Percentiles rank a stretch among this genome's conserved stretches.
phyloP scores from a whole-genome alignment of 2,329 filamentous ascomycete genomes.

The Colletotrichum aenigma region DNA sequence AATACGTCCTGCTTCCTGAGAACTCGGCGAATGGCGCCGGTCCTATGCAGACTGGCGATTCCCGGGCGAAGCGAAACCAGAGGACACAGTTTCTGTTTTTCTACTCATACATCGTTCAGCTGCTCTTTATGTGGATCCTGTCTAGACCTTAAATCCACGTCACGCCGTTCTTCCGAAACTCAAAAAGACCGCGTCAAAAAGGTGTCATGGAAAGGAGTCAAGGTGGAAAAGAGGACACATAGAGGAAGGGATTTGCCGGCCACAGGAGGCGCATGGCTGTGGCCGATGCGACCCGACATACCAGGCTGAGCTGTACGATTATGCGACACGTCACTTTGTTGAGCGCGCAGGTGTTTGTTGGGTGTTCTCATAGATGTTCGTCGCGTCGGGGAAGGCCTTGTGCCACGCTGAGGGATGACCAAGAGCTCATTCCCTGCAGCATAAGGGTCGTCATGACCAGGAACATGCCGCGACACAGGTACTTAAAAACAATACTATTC shows the following conservation, averaged over 20 bases:
- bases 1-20: slow-evolving; percentile 94
- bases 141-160: slow-evolving; percentile 43
- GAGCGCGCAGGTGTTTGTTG: background rate
- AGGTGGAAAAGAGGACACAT: background rate
- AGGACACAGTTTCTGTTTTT: slow-evolving; percentile 91
- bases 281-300: background rate
- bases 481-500: background rate
- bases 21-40: slow-evolving; percentile 69
- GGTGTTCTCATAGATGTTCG: background rate
- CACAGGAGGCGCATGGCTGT: background rate
- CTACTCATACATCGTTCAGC: slow-evolving; percentile 93
- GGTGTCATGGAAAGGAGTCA: background rate
- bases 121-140: slow-evolving; percentile 89
- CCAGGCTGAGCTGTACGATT: background rate
- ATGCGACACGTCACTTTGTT: slow-evolving; percentile 3
- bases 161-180: background rate
- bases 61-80: slow-evolving; percentile 83
- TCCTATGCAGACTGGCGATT: slow-evolving; percentile 68
- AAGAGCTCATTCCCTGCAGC: slow-evolving; percentile 1
- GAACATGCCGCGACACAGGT: background rate
- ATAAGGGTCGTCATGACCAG: background rate
- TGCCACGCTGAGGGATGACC: background rate
- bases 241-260: background rate
- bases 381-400: background rate
- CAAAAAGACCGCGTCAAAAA: background rate